Evolutionary conservation across 129 eudicot genomes (phyloP), one percentile per base, ranked within the genome.

Genomic region (Pulicaria dysenterica): DNA sequence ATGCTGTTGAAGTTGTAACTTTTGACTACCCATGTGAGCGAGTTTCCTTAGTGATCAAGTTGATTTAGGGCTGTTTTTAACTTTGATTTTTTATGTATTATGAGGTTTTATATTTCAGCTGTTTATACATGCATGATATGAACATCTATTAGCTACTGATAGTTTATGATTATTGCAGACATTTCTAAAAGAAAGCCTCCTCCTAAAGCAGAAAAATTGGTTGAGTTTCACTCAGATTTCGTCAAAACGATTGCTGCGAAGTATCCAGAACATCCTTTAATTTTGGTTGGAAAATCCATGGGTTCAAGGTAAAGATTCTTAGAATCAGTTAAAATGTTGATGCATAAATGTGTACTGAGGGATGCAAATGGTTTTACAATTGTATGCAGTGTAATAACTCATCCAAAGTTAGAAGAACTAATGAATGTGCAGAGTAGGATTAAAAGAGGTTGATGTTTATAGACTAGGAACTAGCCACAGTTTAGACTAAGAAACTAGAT

Each of bases 11-110:
- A 81, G 90, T 92, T 61, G 88, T 92, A 44, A 81, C 96, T 17
- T 92, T 92, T 76, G 98, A 92, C 79, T 87, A 89, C 72, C 98
- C 98, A 40, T 89, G 95, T 92, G 72, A 87, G 91, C 87, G 56
- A 85, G 88, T 81, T 56, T 53, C 41, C 6, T 80, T 10, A 41
- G 8, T 13, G 64, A 46, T 14, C 43, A 56, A 15, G 5, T 13
- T 77, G 12, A 47, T 59, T 39, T 24, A 65, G 9, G 31, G n/a
- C 5, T 56, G 4, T 76, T 48, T 37, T 48, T 49, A 47, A 11
- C 69, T 62, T 76, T 67, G 43, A 67, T 45, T 46, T 8, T 12
- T 16, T 54, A 10, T 53, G 8, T 11, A 11, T 53, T 53, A 24
- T 56, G 14, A 53, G 14, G 17, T 39, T 69, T 17, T 57, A 8